Percentiles rank a stretch among this genome's conserved stretches.
Evolutionary conservation across 192 early-diverging fungal genomes (phyloP).

Genomic region (Umbelopsis sp.): DNA sequence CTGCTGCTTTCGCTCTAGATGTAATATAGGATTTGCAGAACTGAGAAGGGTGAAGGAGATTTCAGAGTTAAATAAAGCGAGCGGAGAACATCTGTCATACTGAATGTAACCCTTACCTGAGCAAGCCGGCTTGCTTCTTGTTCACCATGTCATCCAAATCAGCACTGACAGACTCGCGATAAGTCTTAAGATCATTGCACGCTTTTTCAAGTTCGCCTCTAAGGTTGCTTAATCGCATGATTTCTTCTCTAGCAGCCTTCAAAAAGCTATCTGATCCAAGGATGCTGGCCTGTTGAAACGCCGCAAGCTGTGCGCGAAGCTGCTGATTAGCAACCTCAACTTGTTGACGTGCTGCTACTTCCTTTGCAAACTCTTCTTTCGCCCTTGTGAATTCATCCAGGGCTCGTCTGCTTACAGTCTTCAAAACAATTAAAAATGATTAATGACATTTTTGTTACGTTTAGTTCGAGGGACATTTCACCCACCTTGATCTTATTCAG

Average conservation of each 20-base stretch:
- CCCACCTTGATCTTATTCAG: slow-evolving; percentile 42
- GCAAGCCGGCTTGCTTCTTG: slow-evolving; percentile 46
- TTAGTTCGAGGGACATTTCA: background rate
- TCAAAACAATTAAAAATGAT: background rate
- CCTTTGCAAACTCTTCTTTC: slow-evolving; percentile 48
- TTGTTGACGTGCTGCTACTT: slow-evolving; percentile 26
- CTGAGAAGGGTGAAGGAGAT: background rate
- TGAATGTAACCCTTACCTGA: slow-evolving; percentile 22
- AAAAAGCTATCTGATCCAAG: slow-evolving; percentile 18
- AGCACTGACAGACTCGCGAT: slow-evolving; percentile 33
- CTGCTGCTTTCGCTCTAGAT: slow-evolving; percentile 49
- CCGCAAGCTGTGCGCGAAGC: slow-evolving; percentile 31
- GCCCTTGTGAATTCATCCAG: slow-evolving; percentile 38
- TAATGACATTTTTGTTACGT: background rate
- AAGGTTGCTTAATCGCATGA: slow-evolving; percentile 26
- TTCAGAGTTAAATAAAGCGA: background rate
- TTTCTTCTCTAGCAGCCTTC: slow-evolving; percentile 25
- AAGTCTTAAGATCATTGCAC: slow-evolving; percentile 33
- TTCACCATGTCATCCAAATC: slow-evolving; percentile 37
- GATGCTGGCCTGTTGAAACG: slow-evolving; percentile 14
- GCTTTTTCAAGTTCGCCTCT: slow-evolving; percentile 31
- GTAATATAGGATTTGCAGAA: slow-evolving; percentile 10
- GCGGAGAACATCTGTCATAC: background rate
- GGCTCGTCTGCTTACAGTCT: slow-evolving; percentile 38
- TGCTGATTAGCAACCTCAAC: slow-evolving; percentile 26